A percentile compares a stretch with the other conserved stretches of the same genome.
These are phyloP conservation scores for Tanacetum coccineum DNA, from an alignment of 129 eudicot species.

Conservation along the genomic window DNA sequence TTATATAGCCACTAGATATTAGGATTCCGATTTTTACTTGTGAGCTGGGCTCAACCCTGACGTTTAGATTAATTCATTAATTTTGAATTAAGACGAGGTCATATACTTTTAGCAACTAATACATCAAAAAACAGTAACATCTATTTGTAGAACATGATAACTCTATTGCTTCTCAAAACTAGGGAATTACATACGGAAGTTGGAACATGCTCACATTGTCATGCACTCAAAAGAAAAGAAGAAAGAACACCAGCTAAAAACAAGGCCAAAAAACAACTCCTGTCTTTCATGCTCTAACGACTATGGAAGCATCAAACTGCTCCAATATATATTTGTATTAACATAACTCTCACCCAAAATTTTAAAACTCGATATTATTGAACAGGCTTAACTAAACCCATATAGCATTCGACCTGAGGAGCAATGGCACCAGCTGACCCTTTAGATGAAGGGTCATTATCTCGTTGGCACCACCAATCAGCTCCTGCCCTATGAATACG, in stretches of 20 bases:
- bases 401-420: neutral
- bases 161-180: conserved; percentile 25
- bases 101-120: neutral
- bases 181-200: conserved; percentile 12
- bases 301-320: neutral
- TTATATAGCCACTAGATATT: neutral
- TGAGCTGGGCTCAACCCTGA: neutral
- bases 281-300: neutral
- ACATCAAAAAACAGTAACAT: conserved; percentile 11
- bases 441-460: no score
- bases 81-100: neutral
- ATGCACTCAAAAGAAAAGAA: conserved; percentile 8
- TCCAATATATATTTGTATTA: neutral
- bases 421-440: no score
- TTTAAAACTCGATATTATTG: neutral
- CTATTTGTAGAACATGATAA: neutral
- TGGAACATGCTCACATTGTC: conserved; percentile 25
- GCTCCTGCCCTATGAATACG: no score
- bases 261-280: neutral
- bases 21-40: neutral
- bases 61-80: neutral
- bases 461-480: no score
- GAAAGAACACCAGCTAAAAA: conserved; percentile 6
- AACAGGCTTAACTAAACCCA: neutral
- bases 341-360: neutral